Percentiles rank a stretch among this genome's conserved stretches.
Conservation (phyloP, 768 basidiomycete genomes). For the Termitomyces sp. region DNA sequence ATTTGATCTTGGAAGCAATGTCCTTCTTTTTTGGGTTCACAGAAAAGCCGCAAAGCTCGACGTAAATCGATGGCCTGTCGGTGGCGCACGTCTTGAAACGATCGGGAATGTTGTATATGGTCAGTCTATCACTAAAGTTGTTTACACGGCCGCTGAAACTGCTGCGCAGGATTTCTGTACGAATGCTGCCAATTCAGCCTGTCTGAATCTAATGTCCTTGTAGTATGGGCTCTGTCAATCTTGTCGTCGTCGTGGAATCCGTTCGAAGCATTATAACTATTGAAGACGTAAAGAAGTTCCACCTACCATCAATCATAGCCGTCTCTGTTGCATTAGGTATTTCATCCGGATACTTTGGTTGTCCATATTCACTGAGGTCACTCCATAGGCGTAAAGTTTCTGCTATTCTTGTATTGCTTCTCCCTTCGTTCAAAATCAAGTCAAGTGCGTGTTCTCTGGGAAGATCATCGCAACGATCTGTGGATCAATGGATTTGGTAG, state of each 20-base stretch:
- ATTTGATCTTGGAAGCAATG: constrained; percentile 79
- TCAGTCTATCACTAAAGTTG: constrained; percentile 16
- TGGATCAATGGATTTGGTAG: constrained; percentile 76
- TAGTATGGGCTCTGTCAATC: constrained; percentile 89
- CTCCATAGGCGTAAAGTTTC: constrained; percentile 67
- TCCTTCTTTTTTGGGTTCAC: constrained; percentile 79
- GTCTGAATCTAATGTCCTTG: neutral
- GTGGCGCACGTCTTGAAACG: constrained; percentile 85
- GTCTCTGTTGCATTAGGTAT: constrained; percentile 80
- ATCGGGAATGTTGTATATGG: constrained; percentile 89
- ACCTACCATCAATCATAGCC: constrained; percentile 78
- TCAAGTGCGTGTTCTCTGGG: constrained; percentile 94
- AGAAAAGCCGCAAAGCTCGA: constrained; percentile 68
- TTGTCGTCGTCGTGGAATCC: constrained; percentile 89
- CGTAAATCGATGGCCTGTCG: constrained; percentile 85
- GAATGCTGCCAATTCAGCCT: neutral
- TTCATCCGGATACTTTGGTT: constrained; percentile 9
- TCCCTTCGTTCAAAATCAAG: constrained; percentile 76
- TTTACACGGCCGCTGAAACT: neutral
- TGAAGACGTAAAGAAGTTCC: constrained; percentile 50
- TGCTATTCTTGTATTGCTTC: constrained; percentile 84
- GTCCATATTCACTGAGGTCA: constrained; percentile 2
- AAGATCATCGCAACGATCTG: constrained; percentile 94
- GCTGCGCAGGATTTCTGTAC: constrained; percentile 43
- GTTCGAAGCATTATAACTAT: constrained; percentile 64